phyloP scores from a whole-genome alignment of 179 eudicot species.

The Camellia oleifera region DNA sequence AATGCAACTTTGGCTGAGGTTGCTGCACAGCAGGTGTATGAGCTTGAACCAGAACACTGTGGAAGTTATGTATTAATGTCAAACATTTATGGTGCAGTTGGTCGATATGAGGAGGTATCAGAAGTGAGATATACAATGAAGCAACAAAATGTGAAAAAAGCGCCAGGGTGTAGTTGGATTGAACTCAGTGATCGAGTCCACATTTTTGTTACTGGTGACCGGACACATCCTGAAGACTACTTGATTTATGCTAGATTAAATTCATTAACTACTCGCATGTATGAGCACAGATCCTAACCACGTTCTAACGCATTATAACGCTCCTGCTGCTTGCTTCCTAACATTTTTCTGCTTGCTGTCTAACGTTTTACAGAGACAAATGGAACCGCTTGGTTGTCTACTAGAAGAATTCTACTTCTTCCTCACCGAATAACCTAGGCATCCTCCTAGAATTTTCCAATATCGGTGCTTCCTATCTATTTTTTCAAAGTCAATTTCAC shows the following conservation, averaged over 20 bases:
- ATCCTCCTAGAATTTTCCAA: too few species aligned
- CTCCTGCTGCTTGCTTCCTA: too few species aligned
- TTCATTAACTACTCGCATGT: constrained; percentile 37
- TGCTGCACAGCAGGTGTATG: constrained; percentile 30
- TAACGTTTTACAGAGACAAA: too few species aligned
- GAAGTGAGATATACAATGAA: constrained; percentile 41
- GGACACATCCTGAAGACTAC: constrained; percentile 41
- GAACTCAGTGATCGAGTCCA: constrained; percentile 44
- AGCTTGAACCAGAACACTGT: constrained; percentile 45
- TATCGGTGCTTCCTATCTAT: too few species aligned
- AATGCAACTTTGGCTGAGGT: constrained; percentile 37
- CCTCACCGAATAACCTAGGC: too few species aligned
- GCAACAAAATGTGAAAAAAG: constrained; percentile 35
- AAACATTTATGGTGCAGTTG: constrained; percentile 42
- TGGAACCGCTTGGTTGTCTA: too few species aligned
- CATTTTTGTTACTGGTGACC: constrained; percentile 39
- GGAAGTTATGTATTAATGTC: constrained; percentile 50
- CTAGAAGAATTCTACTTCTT: too few species aligned
- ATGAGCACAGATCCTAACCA: constrained; percentile 25
- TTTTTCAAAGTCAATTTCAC: too few species aligned
- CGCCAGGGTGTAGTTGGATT: constrained; percentile 71
- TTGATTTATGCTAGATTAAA: constrained; percentile 41
- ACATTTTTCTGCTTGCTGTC: too few species aligned
- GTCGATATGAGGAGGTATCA: constrained; percentile 39
- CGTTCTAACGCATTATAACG: too few species aligned